phyloP scores from a whole-genome alignment of 176 grass and related monocot species.

The Triticum urartu region DNA sequence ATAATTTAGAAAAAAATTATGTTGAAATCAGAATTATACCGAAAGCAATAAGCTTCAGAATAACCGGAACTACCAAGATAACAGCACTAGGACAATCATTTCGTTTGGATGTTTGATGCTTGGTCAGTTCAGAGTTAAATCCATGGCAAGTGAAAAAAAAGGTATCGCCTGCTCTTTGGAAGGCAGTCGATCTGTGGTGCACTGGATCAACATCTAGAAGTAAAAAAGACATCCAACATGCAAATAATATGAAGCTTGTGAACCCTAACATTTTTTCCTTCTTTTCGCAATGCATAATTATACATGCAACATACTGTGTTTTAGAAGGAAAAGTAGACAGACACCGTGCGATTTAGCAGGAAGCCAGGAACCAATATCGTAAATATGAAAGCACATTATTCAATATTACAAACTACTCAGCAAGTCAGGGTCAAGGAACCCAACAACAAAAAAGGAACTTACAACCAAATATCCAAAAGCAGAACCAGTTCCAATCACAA shows the following conservation, averaged over 20 bases:
- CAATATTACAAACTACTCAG: background rate
- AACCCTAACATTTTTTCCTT: background rate
- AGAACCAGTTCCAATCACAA: slow-evolving; percentile 94
- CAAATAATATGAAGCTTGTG: background rate
- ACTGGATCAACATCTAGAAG: background rate
- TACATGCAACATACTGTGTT: background rate
- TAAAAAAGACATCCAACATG: background rate
- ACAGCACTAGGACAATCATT: background rate
- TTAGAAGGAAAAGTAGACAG: background rate
- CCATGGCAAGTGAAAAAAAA: background rate
- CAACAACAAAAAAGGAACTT: slow-evolving; percentile 24
- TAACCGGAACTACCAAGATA: background rate
- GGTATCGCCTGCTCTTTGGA: background rate
- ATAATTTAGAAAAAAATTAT: background rate
- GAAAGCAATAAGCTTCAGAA: background rate
- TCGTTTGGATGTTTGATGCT: background rate
- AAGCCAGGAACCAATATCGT: background rate
- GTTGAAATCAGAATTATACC: too few species aligned
- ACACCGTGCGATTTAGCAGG: background rate
- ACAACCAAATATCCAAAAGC: slow-evolving; percentile 96
- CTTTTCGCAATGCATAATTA: background rate
- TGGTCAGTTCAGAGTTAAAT: background rate
- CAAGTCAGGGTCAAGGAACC: background rate
- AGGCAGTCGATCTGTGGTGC: background rate
- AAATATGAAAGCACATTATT: background rate